Percentiles rank a stretch among this genome's conserved stretches.
Conservation (phyloP, 106 monocot species). For the Phalaenopsis aphrodite region DNA sequence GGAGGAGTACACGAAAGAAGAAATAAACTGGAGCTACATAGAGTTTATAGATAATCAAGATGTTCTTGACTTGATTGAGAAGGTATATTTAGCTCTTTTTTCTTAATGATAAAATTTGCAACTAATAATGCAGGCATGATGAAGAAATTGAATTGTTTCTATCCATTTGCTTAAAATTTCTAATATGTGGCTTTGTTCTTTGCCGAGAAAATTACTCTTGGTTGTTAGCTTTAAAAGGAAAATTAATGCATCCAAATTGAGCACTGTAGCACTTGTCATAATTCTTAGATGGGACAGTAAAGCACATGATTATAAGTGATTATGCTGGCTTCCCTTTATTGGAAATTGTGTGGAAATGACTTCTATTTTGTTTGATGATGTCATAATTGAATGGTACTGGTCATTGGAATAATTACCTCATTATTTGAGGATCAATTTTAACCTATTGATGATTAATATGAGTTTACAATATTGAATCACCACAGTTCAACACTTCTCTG, state of each 20-base stretch:
- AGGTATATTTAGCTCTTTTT: slow-evolving; percentile 21
- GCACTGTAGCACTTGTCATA: background rate
- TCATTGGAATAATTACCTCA: background rate
- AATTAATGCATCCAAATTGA: background rate
- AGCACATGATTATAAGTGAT: background rate
- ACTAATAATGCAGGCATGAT: background rate
- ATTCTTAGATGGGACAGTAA: background rate
- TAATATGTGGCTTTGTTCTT: background rate
- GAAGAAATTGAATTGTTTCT: background rate
- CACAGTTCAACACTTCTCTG: background rate
- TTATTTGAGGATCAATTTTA: background rate
- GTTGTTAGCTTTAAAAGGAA: background rate
- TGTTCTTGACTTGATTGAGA: slow-evolving; percentile 54
- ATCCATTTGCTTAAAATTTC: background rate
- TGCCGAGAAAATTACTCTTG: background rate
- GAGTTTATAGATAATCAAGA: slow-evolving; percentile 73
- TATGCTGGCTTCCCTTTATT: background rate
- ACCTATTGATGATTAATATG: background rate
- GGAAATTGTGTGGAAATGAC: background rate
- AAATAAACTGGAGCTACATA: slow-evolving; percentile 60
- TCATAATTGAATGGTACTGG: background rate
- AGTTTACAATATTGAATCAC: background rate
- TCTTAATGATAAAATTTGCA: background rate
- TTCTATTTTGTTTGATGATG: background rate
- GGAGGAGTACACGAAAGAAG: slow-evolving; percentile 59